Evolutionary conservation across 1,284 basidiomycete species (phyloP).

Genomic region (Macrocystidia cucumis): DNA sequence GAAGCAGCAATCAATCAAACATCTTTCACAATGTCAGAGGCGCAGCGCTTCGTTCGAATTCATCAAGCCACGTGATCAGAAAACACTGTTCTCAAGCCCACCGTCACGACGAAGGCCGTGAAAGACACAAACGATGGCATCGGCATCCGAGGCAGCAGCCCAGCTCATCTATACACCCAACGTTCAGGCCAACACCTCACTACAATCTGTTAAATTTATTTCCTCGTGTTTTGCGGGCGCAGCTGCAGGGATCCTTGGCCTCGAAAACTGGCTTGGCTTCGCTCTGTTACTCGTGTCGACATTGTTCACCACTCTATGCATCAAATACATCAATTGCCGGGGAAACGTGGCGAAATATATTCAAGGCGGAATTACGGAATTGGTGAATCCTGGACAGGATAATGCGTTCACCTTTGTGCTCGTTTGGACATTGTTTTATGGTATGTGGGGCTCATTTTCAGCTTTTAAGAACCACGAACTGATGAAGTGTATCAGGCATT

Average conservation of each 20-base stretch:
- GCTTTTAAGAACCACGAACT: too few species aligned
- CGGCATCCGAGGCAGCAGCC: slow-evolving; percentile 37
- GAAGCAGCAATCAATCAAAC: too few species aligned
- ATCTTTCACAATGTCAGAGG: too few species aligned
- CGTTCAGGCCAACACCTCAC: slow-evolving; percentile 58
- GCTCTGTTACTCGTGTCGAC: slow-evolving; percentile 66
- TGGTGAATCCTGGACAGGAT: slow-evolving; percentile 78
- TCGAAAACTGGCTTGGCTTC: slow-evolving; percentile 80
- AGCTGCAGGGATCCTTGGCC: slow-evolving; percentile 78
- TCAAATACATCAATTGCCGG: slow-evolving; percentile 66
- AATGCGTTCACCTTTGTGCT: slow-evolving; percentile 82
- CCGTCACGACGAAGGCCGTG: too few species aligned
- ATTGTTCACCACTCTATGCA: slow-evolving; percentile 54
- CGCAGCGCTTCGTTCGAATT: too few species aligned
- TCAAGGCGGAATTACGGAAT: slow-evolving; percentile 51
- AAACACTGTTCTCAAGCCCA: too few species aligned
- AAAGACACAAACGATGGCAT: too few species aligned
- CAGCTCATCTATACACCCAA: slow-evolving; percentile 69
- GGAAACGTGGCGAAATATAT: slow-evolving; percentile 53
- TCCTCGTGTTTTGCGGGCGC: slow-evolving; percentile 80
- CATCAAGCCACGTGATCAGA: too few species aligned
- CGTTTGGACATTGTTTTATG: slow-evolving; percentile 86
- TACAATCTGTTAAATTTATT: slow-evolving; percentile 66
- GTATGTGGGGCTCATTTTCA: slow-evolving; percentile 45
- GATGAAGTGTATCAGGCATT: too few species aligned